Base-by-base conservation (phyloP, 2,329 filamentous ascomycete genomes). In the Dactylonectria macrodidyma region DNA sequence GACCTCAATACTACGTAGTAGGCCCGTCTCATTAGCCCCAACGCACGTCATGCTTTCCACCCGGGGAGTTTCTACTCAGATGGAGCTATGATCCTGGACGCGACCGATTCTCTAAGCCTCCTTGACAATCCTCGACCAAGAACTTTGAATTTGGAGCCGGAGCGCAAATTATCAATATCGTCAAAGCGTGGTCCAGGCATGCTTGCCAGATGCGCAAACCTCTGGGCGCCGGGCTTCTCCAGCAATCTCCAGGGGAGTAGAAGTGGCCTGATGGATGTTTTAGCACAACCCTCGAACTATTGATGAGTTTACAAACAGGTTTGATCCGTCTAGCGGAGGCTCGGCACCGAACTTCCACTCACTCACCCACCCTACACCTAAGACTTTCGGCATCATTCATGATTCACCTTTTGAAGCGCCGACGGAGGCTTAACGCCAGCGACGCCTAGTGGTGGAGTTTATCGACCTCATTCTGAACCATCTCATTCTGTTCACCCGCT, bases 381-480 rank as follows among this genome's bases (percentile, higher is more conserved):
- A 47, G 46, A 47, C 46, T 10, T n/a, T n/a, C 22, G 30, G 7
- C 50, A 54, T 54, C 50, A 36, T 36, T 26, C 8, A 34, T n/a
- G 19, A 19, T 19, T 19, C 19, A 19, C 19, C 19, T 34, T 30
- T 4, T 30, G 26, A 30, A 30, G 26, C 26, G 4, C 26, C 26
- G 7, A 30, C 26, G 4, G 26, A 30, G 26, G 26, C 26, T 30
- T 30, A 30, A 30, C 26, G 26, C 26, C 26, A 5, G 26, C 26
- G 7, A 30, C 7, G 26, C 26, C 26, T 30, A 30, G 26, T 7
- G 26, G 4, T 7, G 7, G 26, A 30, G 26, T 30, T 30, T 30
- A 30, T 30, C 26, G 26, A 62, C 55, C 50, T 24, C 59, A 54
- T 61, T 38, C 38, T 19, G 34, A 61, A 48, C 57, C 57, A 59